A percentile compares a stretch with the other conserved stretches of the same genome.
Evolutionary conservation across 2,329 filamentous ascomycete genomes (phyloP).

Genomic region (Fusarium equiseti): DNA sequence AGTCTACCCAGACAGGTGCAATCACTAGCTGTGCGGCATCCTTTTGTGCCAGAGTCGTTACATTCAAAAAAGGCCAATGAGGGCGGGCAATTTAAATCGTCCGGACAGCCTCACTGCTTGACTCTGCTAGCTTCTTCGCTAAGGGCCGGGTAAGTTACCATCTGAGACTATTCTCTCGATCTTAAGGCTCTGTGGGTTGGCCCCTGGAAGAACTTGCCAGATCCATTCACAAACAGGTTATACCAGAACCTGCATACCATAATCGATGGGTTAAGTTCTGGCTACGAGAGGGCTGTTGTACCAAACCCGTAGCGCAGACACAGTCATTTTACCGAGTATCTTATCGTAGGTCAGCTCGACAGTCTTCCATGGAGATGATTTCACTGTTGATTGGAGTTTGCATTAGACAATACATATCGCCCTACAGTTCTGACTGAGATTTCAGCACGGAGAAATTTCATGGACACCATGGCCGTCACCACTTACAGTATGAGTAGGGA

Average conservation of each 20-base stretch:
- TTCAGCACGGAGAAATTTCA: slow-evolving; percentile 1
- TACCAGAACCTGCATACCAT: neutral
- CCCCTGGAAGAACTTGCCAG: neutral
- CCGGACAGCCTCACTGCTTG: slow-evolving; percentile 1
- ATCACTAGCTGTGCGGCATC: neutral
- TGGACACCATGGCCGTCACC: slow-evolving; percentile 1
- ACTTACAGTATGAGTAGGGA: neutral
- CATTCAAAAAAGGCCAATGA: neutral
- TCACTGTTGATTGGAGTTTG: neutral
- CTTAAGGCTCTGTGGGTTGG: neutral
- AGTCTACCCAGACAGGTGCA: neutral
- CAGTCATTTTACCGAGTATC: neutral
- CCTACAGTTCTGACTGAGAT: neutral
- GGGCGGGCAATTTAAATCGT: neutral
- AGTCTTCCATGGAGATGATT: neutral
- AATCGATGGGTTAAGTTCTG: neutral
- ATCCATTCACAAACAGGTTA: neutral
- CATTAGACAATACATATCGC: neutral
- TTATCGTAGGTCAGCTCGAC: neutral
- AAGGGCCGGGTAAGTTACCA: neutral
- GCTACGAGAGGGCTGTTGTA: neutral
- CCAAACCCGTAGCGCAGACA: neutral
- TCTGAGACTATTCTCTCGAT: slow-evolving; percentile 4
- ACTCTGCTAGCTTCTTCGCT: neutral
- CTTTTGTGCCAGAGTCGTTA: neutral